These are phyloP conservation scores for Arthrobotrys conoides DNA, from an alignment of 2,329 filamentous ascomycete species.

Conservation along the genomic window DNA sequence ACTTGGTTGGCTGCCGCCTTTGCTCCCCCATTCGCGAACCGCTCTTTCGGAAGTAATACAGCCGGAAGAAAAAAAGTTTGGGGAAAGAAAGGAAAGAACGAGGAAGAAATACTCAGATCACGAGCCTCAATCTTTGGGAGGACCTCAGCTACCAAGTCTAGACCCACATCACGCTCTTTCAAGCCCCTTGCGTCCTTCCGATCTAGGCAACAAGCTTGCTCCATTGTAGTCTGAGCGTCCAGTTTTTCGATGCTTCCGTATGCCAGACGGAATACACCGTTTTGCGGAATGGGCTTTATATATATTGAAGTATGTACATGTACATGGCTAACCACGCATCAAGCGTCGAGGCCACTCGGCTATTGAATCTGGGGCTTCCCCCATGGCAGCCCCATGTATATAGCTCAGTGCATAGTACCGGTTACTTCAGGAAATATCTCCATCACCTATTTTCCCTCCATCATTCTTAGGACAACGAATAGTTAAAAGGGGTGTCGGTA, in stretches of 20 bases:
- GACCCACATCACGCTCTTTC: not conserved
- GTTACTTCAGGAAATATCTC: too few relatives aligned
- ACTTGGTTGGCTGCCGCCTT: not conserved
- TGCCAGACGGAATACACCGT: not conserved
- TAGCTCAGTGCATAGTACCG: too few relatives aligned
- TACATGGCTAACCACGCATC: too few relatives aligned
- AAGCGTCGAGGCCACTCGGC: too few relatives aligned
- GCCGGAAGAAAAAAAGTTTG: not conserved
- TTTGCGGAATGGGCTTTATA: too few relatives aligned
- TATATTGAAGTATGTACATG: too few relatives aligned
- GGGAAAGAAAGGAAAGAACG: not conserved
- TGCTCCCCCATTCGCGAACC: constrained; percentile 6
- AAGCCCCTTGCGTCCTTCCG: constrained; percentile 12
- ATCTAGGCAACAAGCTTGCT: constrained; percentile 4
- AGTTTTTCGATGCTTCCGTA: constrained; percentile 11
- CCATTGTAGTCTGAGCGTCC: constrained; percentile 6
- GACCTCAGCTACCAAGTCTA: not conserved
- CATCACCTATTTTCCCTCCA: too few relatives aligned
- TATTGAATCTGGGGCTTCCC: too few relatives aligned
- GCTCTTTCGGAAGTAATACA: not conserved
- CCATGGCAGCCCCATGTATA: too few relatives aligned
- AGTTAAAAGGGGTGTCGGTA: too few relatives aligned
- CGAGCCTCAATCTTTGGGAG: not conserved
- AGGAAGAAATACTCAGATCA: constrained; percentile 17
- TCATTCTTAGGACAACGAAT: too few relatives aligned